These are phyloP conservation scores for Dendrobium chrysotoxum DNA, from an alignment of 106 monocot species.

Conservation along the genomic window DNA sequence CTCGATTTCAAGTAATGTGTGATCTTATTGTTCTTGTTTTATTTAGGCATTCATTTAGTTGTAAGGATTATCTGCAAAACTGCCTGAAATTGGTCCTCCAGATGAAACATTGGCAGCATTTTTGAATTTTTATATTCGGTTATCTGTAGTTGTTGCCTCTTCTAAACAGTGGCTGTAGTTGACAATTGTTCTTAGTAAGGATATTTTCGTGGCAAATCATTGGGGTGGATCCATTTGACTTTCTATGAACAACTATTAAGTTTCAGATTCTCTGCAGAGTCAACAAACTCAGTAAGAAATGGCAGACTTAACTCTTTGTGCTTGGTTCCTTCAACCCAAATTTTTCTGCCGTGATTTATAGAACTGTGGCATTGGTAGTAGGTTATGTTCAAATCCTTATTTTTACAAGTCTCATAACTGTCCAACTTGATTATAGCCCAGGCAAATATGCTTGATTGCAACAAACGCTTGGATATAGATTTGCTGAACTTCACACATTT, in stretches of 20 bases:
- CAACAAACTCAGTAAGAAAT: not conserved
- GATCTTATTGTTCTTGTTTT: not conserved
- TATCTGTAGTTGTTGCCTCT: not conserved
- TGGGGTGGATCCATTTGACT: not conserved
- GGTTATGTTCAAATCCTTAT: not conserved
- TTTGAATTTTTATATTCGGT: not conserved
- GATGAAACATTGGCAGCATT: not conserved
- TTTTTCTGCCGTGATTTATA: not conserved
- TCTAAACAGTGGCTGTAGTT: not conserved
- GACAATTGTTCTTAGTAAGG: not conserved
- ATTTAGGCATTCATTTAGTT: not conserved
- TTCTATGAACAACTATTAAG: not conserved
- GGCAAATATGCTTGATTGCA: not conserved
- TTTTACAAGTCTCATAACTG: not conserved
- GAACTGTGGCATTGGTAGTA: not conserved
- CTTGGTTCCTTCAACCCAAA: not conserved
- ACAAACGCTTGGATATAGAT: not conserved
- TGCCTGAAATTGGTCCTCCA: too few relatives aligned
- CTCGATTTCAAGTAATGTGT: slow-evolving; percentile 63
- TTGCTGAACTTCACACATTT: not conserved
- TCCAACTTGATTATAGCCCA: not conserved
- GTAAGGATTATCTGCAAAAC: too few relatives aligned
- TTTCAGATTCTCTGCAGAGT: not conserved
- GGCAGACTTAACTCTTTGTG: not conserved
- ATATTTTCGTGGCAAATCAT: not conserved